These are phyloP conservation scores for Paecilomyces dactylethromorphus DNA, from an alignment of 2,329 filamentous ascomycete species.

Conservation along the genomic window DNA sequence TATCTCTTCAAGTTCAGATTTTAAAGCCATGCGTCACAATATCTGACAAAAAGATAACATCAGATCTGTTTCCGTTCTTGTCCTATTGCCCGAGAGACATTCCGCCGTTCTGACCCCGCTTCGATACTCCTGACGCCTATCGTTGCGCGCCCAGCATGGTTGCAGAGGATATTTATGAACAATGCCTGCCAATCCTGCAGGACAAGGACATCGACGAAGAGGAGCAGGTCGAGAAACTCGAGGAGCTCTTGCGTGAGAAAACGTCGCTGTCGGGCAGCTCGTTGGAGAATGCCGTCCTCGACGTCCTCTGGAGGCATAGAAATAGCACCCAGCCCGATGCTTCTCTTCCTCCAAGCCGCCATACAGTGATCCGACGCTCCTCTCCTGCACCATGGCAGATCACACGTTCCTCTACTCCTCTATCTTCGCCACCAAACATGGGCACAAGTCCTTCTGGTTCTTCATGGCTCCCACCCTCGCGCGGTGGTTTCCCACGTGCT, in stretches of 20 bases:
- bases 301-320: constrained; percentile 64
- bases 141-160: constrained; percentile 56
- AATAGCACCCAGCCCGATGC: constrained; percentile 37
- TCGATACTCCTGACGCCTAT: not conserved
- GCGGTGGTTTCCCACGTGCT: constrained; percentile 67
- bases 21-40: not conserved
- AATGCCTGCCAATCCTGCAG: constrained; percentile 77
- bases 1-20: not conserved
- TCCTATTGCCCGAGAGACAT: not conserved
- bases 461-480: constrained; percentile 67
- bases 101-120: not conserved
- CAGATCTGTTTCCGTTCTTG: not conserved
- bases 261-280: constrained; percentile 65
- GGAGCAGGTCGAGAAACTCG: constrained; percentile 82
- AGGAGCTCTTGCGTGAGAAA: constrained; percentile 71
- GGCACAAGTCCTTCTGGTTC: constrained; percentile 77
- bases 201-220: constrained; percentile 76
- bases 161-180: constrained; percentile 81
- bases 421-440: constrained; percentile 71
- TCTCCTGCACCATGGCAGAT: constrained; percentile 92
- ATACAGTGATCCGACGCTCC: constrained; percentile 80
- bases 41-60: not conserved
- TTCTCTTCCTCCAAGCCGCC: constrained; percentile 74
- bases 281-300: constrained; percentile 79
- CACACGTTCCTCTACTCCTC: constrained; percentile 65